A percentile compares a stretch with the other conserved stretches of the same genome.
phyloP scores from a whole-genome alignment of 257 asterid genomes.

The Solanum infundibuliforme region DNA sequence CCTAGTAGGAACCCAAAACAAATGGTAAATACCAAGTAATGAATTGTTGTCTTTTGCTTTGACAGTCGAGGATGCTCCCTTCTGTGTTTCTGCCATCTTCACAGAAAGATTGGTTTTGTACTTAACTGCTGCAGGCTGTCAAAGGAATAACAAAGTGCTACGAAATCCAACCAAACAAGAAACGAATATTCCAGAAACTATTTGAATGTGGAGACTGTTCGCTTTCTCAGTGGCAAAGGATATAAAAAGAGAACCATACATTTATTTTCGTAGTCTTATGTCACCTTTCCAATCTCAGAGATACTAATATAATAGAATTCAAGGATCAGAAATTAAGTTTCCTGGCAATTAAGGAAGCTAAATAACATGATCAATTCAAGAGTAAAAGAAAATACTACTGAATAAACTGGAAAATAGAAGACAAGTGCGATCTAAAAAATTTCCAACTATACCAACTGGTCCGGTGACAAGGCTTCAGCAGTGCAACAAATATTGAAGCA shows the following conservation, averaged over 20 bases:
- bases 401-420: neutral
- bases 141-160: neutral
- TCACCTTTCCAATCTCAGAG: neutral
- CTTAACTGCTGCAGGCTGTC: neutral
- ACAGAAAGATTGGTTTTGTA: neutral
- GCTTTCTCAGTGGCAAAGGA: neutral
- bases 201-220: neutral
- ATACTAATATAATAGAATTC: neutral
- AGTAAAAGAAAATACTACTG: neutral
- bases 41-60: slow-evolving; percentile 39
- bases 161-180: neutral
- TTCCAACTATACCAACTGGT: neutral
- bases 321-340: neutral
- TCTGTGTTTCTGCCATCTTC: slow-evolving; percentile 54
- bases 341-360: neutral
- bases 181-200: neutral
- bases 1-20: neutral
- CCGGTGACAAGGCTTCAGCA: neutral
- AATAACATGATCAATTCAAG: neutral
- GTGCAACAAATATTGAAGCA: neutral
- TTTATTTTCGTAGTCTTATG: neutral
- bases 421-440: neutral
- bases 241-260: neutral
- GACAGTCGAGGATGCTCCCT: slow-evolving; percentile 32
- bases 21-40: slow-evolving; percentile 38